These are phyloP conservation scores for Umbilicus rupestris DNA, from an alignment of 164 flowering plant genomes.

Conservation along the genomic window DNA sequence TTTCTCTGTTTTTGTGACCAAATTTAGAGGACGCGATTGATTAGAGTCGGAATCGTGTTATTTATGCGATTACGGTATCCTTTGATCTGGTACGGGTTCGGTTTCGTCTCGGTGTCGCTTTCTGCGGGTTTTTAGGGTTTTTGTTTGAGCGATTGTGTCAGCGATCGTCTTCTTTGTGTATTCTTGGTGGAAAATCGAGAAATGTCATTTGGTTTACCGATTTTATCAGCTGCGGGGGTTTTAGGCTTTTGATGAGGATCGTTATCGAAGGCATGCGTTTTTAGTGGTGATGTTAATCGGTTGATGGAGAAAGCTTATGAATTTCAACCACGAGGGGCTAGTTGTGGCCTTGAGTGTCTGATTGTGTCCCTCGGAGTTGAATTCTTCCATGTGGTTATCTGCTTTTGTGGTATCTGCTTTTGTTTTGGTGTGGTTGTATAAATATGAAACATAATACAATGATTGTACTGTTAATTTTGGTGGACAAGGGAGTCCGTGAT, in stretches of 20 bases:
- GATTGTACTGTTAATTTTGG: neutral
- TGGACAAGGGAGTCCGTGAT: neutral
- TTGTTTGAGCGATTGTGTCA: neutral
- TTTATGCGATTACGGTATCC: neutral
- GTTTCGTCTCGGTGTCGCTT: neutral
- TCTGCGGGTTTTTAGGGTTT: neutral
- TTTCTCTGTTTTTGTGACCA: neutral
- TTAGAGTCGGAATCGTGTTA: neutral
- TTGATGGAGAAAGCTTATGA: neutral
- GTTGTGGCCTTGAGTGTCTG: neutral
- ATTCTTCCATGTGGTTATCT: neutral
- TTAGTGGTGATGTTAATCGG: neutral
- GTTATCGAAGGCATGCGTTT: neutral
- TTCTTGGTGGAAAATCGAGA: neutral
- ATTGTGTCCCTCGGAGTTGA: neutral
- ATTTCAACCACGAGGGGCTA: neutral
- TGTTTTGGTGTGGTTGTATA: neutral
- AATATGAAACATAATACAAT: neutral
- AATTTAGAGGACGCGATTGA: neutral
- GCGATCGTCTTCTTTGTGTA: neutral
- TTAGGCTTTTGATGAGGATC: neutral
- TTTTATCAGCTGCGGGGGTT: neutral
- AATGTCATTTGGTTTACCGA: neutral
- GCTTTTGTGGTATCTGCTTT: neutral
- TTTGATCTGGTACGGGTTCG: neutral